A percentile compares a stretch with the other conserved stretches of the same genome.
These are phyloP conservation scores for Colletotrichum musicola DNA, from an alignment of 2,329 filamentous ascomycete genomes.

Conservation along the genomic window DNA sequence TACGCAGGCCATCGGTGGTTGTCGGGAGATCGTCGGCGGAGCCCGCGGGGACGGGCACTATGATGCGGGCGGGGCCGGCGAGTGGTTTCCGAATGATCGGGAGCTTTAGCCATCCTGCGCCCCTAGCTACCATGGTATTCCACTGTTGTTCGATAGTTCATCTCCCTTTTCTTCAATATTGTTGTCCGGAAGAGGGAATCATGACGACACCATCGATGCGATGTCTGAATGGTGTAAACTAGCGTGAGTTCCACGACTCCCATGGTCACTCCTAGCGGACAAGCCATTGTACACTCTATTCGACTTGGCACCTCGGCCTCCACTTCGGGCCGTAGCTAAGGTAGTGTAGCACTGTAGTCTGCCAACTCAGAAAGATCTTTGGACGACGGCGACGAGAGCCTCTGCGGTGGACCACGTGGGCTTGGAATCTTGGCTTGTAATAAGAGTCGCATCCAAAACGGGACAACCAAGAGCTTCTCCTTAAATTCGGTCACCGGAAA, in stretches of 20 bases:
- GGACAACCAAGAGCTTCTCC: background rate
- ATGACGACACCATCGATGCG: background rate
- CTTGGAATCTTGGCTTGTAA: background rate
- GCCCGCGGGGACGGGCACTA: background rate
- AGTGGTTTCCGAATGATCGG: background rate
- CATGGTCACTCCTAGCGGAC: background rate
- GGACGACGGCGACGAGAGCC: background rate
- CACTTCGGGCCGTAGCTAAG: background rate
- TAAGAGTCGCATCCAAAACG: conserved; percentile 1
- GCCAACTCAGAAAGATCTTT: conserved; percentile 3
- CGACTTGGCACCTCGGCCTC: background rate
- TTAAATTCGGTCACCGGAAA: conserved; percentile 1
- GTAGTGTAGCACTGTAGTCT: background rate
- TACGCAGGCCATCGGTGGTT: no score
- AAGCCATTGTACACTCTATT: background rate
- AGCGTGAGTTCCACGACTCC: background rate
- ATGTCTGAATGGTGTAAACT: background rate
- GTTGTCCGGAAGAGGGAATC: background rate
- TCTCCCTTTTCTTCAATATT: background rate
- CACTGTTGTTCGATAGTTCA: no score
- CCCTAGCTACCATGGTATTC: background rate
- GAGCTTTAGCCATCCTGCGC: background rate
- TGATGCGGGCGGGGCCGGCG: background rate
- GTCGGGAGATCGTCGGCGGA: conserved; percentile 6
- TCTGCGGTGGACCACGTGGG: conserved; percentile 3